These are phyloP conservation scores for Strobilomyces confusus DNA, from an alignment of 768 basidiomycete genomes.

Conservation along the genomic window DNA sequence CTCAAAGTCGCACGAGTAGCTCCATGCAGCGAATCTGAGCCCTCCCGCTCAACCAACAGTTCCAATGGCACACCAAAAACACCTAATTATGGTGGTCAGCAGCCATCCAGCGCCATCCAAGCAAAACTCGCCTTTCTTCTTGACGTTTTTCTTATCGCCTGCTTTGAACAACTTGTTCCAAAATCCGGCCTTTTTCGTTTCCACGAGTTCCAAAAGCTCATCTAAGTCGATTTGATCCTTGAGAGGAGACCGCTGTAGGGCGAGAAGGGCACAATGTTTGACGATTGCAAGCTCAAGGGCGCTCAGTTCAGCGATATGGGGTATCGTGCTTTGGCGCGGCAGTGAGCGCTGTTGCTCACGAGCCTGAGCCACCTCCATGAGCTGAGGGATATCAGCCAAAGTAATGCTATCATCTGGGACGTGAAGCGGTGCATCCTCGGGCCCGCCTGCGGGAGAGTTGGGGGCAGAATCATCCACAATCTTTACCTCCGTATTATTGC, in stretches of 20 bases:
- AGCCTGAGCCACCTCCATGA: conserved; percentile 90
- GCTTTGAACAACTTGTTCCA: conserved; percentile 96
- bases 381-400: conserved; percentile 88
- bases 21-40: conserved; percentile 91
- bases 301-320: conserved; percentile 80
- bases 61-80: conserved; percentile 94
- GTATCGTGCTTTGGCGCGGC: conserved; percentile 71
- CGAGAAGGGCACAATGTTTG: conserved; percentile 85
- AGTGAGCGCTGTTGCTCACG: conserved; percentile 83
- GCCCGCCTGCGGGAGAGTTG: conserved; percentile 59
- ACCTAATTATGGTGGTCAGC: conserved; percentile 43
- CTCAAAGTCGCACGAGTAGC: conserved; percentile 80
- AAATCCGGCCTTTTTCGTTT: conserved; percentile 88
- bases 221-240: conserved; percentile 85
- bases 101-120: conserved; percentile 1
- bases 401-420: conserved; percentile 80
- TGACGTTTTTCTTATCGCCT: conserved; percentile 84
- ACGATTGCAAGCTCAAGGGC: conserved; percentile 85
- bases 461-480: conserved; percentile 82
- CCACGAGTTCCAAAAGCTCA: conserved; percentile 89
- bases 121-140: conserved; percentile 72
- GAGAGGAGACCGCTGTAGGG: conserved; percentile 72
- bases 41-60: conserved; percentile 87
- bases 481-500: conserved; percentile 82
- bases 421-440: conserved; percentile 37